These are phyloP conservation scores for Sporisorium exsertum DNA, from an alignment of 1,284 basidiomycete genomes.

Conservation along the genomic window DNA sequence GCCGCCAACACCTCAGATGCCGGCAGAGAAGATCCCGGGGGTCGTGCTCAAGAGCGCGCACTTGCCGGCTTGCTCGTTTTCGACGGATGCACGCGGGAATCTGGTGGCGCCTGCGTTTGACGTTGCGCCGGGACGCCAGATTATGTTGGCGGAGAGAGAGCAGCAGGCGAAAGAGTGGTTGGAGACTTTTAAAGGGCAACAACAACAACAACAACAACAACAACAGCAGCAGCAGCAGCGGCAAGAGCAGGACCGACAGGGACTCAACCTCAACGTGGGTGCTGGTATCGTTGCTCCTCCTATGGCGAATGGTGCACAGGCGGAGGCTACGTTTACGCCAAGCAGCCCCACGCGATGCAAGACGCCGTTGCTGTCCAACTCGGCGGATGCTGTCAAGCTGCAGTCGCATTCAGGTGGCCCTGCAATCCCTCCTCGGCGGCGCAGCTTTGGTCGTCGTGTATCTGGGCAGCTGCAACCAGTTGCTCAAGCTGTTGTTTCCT, in stretches of 20 bases:
- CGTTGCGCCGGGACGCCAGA: conserved; percentile 33
- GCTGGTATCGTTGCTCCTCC: conserved; percentile 19
- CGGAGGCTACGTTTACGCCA: conserved; percentile 21
- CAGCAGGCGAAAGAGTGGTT: conserved; percentile 23
- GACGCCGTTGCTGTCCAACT: background rate
- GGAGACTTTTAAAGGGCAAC: conserved; percentile 18
- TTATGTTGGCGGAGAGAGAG: conserved; percentile 27
- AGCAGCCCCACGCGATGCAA: conserved; percentile 10
- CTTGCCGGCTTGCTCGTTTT: conserved; percentile 9
- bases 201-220: conserved; percentile 18
- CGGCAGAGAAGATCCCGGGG: conserved; percentile 19
- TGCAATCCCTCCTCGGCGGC: conserved; percentile 28
- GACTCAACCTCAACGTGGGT: conserved; percentile 14
- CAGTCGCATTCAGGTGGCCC: conserved; percentile 6
- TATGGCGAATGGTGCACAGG: conserved; percentile 12
- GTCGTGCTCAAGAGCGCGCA: conserved; percentile 25
- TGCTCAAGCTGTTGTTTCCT: background rate
- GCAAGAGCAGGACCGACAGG: conserved; percentile 10
- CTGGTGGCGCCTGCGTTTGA: conserved; percentile 37
- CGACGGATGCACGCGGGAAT: conserved; percentile 20
- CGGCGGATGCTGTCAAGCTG: background rate
- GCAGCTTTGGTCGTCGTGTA: conserved; percentile 19
- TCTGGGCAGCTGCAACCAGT: conserved; percentile 3
- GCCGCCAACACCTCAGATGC: conserved; percentile 34
- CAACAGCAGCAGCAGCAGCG: no score